A percentile compares a stretch with the other conserved stretches of the same genome.
These are phyloP conservation scores for Sclerotinia glacialis DNA, from an alignment of 2,329 filamentous ascomycete species.

Conservation along the genomic window DNA sequence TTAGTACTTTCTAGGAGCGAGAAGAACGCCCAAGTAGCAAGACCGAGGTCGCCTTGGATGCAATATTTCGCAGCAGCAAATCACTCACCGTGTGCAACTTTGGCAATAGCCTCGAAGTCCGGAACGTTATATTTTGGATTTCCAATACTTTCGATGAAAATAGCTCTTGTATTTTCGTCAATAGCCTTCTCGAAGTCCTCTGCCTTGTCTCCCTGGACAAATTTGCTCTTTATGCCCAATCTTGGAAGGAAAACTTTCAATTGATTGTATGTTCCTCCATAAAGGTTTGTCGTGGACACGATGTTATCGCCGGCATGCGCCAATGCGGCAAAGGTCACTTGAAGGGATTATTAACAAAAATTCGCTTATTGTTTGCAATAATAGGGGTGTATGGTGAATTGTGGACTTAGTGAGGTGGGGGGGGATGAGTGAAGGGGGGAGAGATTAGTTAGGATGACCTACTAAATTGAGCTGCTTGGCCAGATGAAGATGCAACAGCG, in stretches of 20 bases:
- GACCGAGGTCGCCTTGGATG: background rate
- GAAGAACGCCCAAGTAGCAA: background rate
- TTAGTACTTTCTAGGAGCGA: background rate
- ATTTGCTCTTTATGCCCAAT: constrained; percentile 82
- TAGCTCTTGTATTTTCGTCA: constrained; percentile 88
- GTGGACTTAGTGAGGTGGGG: background rate
- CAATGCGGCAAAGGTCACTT: constrained; percentile 66
- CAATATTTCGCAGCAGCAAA: background rate
- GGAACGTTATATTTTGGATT: constrained; percentile 95
- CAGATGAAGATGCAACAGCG: constrained; percentile 79
- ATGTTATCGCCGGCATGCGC: constrained; percentile 90
- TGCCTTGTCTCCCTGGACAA: constrained; percentile 74
- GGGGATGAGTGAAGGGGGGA: background rate
- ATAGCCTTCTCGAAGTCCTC: constrained; percentile 78
- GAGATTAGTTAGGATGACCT: background rate
- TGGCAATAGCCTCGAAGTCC: constrained; percentile 82
- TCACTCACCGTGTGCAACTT: constrained; percentile 63
- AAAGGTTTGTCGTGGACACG: constrained; percentile 82
- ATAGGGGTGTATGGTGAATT: background rate
- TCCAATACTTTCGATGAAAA: constrained; percentile 84
- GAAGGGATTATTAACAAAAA: background rate
- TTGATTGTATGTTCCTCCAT: constrained; percentile 96
- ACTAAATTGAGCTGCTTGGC: constrained; percentile 85
- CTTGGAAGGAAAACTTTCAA: constrained; percentile 86
- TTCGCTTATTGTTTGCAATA: background rate